These are phyloP conservation scores for Helianthus annuus DNA, from an alignment of 129 eudicot genomes.

Conservation along the genomic window DNA sequence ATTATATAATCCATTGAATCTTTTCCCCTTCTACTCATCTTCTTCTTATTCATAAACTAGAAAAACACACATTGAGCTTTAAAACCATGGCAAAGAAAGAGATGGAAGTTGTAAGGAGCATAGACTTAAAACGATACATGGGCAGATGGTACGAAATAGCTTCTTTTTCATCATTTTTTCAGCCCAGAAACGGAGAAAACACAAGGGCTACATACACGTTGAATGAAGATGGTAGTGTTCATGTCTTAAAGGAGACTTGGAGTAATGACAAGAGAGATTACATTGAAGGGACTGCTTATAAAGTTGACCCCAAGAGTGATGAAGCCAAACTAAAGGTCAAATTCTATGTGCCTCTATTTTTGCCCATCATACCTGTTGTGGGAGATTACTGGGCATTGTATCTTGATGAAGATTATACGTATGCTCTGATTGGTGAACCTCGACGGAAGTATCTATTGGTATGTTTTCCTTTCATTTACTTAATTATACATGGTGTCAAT, in stretches of 20 bases:
- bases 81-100: constrained; percentile 51
- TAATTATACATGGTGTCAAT: background rate
- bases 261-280: constrained; percentile 58
- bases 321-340: constrained; percentile 92
- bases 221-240: constrained; percentile 54
- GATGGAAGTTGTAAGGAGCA: constrained; percentile 69
- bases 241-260: constrained; percentile 90
- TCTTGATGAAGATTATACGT: constrained; percentile 67
- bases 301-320: constrained; percentile 68
- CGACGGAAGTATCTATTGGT: constrained; percentile 63
- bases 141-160: constrained; percentile 97
- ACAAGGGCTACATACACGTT: constrained; percentile 83
- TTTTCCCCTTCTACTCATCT: background rate
- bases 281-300: constrained; percentile 81
- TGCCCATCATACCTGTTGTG: constrained; percentile 73
- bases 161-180: constrained; percentile 66
- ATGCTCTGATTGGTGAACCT: constrained; percentile 83
- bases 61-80: background rate
- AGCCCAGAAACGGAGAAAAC: constrained; percentile 63
- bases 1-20: constrained; percentile 3
- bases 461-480: constrained; percentile 18
- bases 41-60: background rate
- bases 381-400: constrained; percentile 90
- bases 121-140: constrained; percentile 68
- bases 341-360: constrained; percentile 86